Conservation (phyloP, 2,329 filamentous ascomycete species). For the Daldinia sp. region DNA sequence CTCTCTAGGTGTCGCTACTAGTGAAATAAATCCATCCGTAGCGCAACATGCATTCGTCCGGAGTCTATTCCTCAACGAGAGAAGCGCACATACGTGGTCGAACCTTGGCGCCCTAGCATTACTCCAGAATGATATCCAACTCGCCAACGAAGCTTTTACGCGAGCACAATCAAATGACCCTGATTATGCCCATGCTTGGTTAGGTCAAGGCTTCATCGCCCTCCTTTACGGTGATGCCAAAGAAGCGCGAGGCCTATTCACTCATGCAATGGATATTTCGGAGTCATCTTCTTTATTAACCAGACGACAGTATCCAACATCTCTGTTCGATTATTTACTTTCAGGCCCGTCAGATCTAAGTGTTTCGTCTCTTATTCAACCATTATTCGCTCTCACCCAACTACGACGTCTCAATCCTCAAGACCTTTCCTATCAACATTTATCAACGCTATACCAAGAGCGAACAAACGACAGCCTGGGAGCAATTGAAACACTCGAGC, state of each 20-base stretch:
- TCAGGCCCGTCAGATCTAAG: conserved; percentile 60
- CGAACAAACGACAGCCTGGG: conserved; percentile 73
- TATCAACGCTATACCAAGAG: conserved; percentile 83
- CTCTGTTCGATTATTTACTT: conserved; percentile 83
- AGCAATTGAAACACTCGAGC: conserved; percentile 70
- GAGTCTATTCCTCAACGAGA: conserved; percentile 90
- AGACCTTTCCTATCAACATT: conserved; percentile 77
- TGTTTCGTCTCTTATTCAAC: conserved; percentile 76
- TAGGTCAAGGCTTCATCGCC: conserved; percentile 89
- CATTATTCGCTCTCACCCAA: conserved; percentile 88
- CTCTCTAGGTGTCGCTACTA: conserved; percentile 89
- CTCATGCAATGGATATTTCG: conserved; percentile 92
- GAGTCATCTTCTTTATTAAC: conserved; percentile 77
- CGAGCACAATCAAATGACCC: conserved; percentile 93
- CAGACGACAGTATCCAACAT: conserved; percentile 80
- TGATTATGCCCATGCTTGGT: conserved; percentile 91
- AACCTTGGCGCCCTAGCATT: conserved; percentile 90
- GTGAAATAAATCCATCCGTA: conserved; percentile 82
- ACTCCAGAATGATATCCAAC: conserved; percentile 79
- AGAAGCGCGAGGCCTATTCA: conserved; percentile 86
- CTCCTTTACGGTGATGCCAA: conserved; percentile 75
- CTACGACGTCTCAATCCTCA: conserved; percentile 74
- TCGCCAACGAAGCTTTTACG: conserved; percentile 92
- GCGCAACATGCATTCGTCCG: conserved; percentile 93
- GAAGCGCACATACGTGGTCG: conserved; percentile 85